Evolutionary conservation across 2,329 filamentous ascomycete genomes (phyloP), one percentile per base, ranked within the genome.

Genomic region (Phyllosticta capitalensis): DNA sequence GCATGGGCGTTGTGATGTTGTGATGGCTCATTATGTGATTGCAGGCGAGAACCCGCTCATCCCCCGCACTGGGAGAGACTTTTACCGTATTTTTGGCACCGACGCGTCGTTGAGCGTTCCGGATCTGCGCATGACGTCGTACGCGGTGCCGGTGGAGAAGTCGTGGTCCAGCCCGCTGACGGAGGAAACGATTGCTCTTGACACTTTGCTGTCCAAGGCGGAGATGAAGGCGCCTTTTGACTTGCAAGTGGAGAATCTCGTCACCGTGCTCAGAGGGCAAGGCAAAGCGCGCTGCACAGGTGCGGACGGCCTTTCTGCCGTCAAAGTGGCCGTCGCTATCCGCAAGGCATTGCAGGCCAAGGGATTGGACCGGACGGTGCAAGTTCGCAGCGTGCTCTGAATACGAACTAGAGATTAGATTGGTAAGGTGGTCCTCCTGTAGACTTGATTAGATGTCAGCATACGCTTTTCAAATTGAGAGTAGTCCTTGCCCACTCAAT

Each of bases 41-140:
- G 1, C 19, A 52, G 50, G 57, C 1, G 83, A 85, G 68, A 85
- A 84, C 61, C 79, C 81, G 0, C 67, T 73, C 0, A 78, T 84
- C 54, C 76, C 80, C 0, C 67, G 68, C 7, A 67, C 71, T 1
- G 70, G 66, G 0, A 69, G 69, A 61, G 76, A 76, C 62, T 78
- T 81, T 55, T 84, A 83, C 61, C 75, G 80, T 0, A 76, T 84
- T n/a, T 79, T 83, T 61, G 81, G 81, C 0, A 78, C 76, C 0
- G 69, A 79, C 2, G 81, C 70, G 0, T 76, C 73, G 20, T 65
- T 84, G 1, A 82, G 80, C 64, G 77, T 83, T 17, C 80, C 80
- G 0, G 81, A 82, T 66, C 76, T 83, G 72, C 75, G 70, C 2
- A 63, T 74, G 0, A 81, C 76, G 74, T 78, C 72, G n/a, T 79